These are phyloP conservation scores for Medicago truncatula DNA, from an alignment of 306 rosid genomes.

Conservation along the genomic window DNA sequence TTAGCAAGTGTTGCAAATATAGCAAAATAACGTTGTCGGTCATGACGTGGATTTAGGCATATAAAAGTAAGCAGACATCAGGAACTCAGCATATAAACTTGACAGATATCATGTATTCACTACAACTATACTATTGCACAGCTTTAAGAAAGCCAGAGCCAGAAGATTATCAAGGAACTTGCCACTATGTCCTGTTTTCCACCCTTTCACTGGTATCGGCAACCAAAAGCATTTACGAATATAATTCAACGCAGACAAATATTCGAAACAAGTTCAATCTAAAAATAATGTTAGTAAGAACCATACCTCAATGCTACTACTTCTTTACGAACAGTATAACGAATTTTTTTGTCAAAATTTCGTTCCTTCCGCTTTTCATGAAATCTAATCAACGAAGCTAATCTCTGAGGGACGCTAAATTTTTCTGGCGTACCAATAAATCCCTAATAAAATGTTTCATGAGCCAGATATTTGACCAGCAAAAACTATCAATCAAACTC, in stretches of 20 bases:
- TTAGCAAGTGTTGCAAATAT: conserved; percentile 35
- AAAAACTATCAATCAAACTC: conserved; percentile 41
- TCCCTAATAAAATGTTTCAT: conserved; percentile 61
- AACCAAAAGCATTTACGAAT: too few relatives aligned
- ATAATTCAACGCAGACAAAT: too few relatives aligned
- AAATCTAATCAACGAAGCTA: conserved; percentile 79
- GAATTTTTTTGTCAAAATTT: conserved; percentile 81
- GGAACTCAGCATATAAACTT: background rate
- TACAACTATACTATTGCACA: background rate
- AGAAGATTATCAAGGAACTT: background rate
- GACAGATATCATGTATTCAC: conserved; percentile 1
- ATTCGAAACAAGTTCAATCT: too few relatives aligned
- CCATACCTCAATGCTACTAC: conserved; percentile 81
- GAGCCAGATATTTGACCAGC: conserved; percentile 49
- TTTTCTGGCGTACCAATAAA: conserved; percentile 61
- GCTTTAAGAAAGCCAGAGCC: conserved; percentile 22
- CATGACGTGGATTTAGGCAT: conserved; percentile 27
- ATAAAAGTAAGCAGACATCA: conserved; percentile 4
- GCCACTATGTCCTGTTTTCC: too few relatives aligned
- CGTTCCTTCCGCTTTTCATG: conserved; percentile 84
- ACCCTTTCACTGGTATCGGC: too few relatives aligned
- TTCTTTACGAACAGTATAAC: conserved; percentile 83
- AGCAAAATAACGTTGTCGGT: conserved; percentile 24
- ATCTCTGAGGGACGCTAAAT: conserved; percentile 68
- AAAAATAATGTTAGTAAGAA: conserved; percentile 30